A percentile compares a stretch with the other conserved stretches of the same genome.
These are phyloP conservation scores for Melastoma malabathricum DNA, from an alignment of 345 rosid species.

Conservation along the genomic window DNA sequence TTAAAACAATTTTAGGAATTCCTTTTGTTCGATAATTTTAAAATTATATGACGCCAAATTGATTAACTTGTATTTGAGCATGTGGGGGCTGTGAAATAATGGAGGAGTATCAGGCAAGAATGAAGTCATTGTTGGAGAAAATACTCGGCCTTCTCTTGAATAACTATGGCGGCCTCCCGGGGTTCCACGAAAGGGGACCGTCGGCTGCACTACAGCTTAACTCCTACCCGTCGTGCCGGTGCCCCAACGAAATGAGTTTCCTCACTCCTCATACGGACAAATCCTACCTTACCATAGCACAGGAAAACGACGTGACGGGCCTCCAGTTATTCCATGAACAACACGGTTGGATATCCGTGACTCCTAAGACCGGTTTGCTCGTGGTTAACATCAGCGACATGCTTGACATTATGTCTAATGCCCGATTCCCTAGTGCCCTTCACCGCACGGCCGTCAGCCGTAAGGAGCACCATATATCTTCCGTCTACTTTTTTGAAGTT, in stretches of 20 bases:
- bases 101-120: constrained; percentile 54
- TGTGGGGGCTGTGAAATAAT: constrained; percentile 32
- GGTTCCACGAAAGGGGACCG: constrained; percentile 14
- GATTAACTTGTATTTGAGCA: neutral
- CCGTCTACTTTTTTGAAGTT: constrained; percentile 40
- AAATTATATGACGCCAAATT: neutral
- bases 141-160: constrained; percentile 31
- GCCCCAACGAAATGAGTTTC: constrained; percentile 58
- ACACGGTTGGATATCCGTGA: constrained; percentile 52
- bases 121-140: constrained; percentile 40
- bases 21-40: neutral
- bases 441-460: constrained; percentile 58
- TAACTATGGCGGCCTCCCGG: constrained; percentile 17
- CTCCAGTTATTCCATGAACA: constrained; percentile 48
- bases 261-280: constrained; percentile 85
- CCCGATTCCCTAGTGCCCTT: constrained; percentile 31
- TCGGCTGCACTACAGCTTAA: constrained; percentile 53
- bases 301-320: constrained; percentile 39
- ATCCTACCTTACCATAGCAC: constrained; percentile 49
- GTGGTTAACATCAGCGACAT: constrained; percentile 85
- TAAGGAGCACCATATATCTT: constrained; percentile 38
- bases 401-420: constrained; percentile 61
- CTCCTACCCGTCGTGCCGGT: constrained; percentile 71
- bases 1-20: too few species aligned
- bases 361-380: constrained; percentile 36